Base-by-base conservation (phyloP, 345 rosid genomes). In the Ceriops zippeliana region DNA sequence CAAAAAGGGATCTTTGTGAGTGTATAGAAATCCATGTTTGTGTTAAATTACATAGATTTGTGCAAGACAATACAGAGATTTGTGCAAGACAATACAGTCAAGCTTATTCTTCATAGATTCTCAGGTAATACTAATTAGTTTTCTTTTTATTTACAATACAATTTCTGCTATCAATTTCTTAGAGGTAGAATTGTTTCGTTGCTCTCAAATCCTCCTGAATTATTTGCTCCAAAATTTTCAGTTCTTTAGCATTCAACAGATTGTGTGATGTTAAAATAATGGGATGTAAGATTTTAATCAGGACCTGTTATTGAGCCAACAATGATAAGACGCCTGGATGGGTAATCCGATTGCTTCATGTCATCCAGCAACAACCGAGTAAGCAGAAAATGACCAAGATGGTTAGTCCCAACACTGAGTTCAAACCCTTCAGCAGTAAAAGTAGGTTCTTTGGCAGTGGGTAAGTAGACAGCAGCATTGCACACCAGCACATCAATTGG, bases 261-360 rank as follows among this genome's bases (percentile, higher is more conserved):
- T 42, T 42, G 49, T 13, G 19, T 42, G 19, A 42, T 42, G 49
- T 13, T 42, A 17, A 42, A 42, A 42, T 42, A 42, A 2, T 42
- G 5, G 1, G 49, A 42, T 42, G 49, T 16, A 20, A 61, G 47
- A 5, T 6, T 24, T 5, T 5, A 37, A 10, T 20, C 30, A 31
- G 30, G 24, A 93, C 98, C 98, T 83, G 96, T 93, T 62, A 91
- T 91, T 19, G 98, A 93, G 63, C 97, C 98, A 22, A 93, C 97
- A 20, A 93, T 93, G 76, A 91, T 91, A 80, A 93, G 89, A 46
- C 97, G 90, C 76, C 83, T 91, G 5, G 86, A 84, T 26, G 96
- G 89, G 76, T 86, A 86, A 73, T 91, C 97, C 0, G 98, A 91
- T 63, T 91, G 63, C 68, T 86, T 78, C 76, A 93, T 31, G 60